A percentile compares a stretch with the other conserved stretches of the same genome.
Evolutionary conservation across 1,139 yeast genomes (phyloP).

Genomic region (Pneumocystis canis): DNA sequence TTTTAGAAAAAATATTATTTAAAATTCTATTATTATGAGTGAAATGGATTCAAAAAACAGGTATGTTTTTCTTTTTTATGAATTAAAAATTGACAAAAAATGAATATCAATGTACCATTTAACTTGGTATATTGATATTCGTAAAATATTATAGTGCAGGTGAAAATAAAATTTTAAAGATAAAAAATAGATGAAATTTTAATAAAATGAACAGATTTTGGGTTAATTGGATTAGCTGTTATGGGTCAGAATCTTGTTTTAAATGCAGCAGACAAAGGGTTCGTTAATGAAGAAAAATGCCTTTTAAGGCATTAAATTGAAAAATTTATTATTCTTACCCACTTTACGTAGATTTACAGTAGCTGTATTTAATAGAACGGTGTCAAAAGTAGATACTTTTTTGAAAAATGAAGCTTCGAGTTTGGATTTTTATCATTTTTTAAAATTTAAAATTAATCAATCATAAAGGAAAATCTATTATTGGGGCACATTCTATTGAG

Average conservation of each 20-base stretch:
- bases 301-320: neutral
- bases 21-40: neutral
- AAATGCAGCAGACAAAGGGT: conserved; percentile 96
- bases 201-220: conserved; percentile 46
- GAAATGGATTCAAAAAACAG: neutral
- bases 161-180: conserved; percentile 2
- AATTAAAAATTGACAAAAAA: conserved; percentile 5
- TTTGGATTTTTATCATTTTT: conserved; percentile 8
- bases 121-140: conserved; percentile 9
- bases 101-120: conserved; percentile 9
- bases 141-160: conserved; percentile 15
- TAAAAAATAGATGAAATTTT: neutral
- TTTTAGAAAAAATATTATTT: too few relatives aligned
- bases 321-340: neutral
- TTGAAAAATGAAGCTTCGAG: conserved; percentile 93
- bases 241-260: conserved; percentile 92
- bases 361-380: conserved; percentile 97
- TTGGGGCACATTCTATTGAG: conserved; percentile 86
- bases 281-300: conserved; percentile 20
- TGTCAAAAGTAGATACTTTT: conserved; percentile 86
- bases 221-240: conserved; percentile 98
- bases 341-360: conserved; percentile 29
- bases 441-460: neutral
- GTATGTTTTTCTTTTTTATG: neutral
- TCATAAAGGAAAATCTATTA: conserved; percentile 45